Conservation (phyloP, 2,329 filamentous ascomycete genomes). For the Fusarium sp. region DNA sequence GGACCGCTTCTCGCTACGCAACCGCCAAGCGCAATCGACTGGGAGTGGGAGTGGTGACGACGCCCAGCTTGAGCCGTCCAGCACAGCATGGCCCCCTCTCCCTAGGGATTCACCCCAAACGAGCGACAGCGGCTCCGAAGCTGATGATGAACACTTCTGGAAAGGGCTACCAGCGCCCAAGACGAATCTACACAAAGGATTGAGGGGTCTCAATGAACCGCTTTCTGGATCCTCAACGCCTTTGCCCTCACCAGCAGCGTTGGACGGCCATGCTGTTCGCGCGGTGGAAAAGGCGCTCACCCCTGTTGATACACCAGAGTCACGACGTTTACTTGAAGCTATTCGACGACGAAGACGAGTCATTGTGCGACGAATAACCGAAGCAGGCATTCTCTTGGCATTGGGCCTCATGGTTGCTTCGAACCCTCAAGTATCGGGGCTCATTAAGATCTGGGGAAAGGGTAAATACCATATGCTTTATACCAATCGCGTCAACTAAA, state of each 20-base stretch:
- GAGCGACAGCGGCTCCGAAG: conserved; percentile 94
- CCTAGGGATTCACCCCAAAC: conserved; percentile 69
- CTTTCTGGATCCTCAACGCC: conserved; percentile 69
- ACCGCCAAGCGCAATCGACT: conserved; percentile 32
- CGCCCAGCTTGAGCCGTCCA: conserved; percentile 40
- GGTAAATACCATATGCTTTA: conserved; percentile 53
- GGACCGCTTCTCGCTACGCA: conserved; percentile 51
- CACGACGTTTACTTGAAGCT: conserved; percentile 39
- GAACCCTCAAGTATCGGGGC: conserved; percentile 60
- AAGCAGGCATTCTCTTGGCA: conserved; percentile 63
- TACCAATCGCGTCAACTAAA: conserved; percentile 2
- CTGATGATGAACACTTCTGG: conserved; percentile 91
- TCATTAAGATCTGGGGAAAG: conserved; percentile 61
- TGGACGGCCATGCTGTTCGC: conserved; percentile 56
- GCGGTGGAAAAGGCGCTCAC: conserved; percentile 34
- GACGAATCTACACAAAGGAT: conserved; percentile 79
- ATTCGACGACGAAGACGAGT: conserved; percentile 62
- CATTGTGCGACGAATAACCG: conserved; percentile 64
- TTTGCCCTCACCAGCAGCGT: conserved; percentile 60
- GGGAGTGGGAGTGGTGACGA: conserved; percentile 33
- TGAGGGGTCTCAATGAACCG: conserved; percentile 71
- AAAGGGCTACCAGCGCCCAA: conserved; percentile 86
- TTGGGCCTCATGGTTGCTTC: conserved; percentile 62
- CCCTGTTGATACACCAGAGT: conserved; percentile 29
- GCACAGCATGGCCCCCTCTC: conserved; percentile 47